Base-by-base conservation (phyloP, 2,329 filamentous ascomycete species). In the Periconia digitata region DNA sequence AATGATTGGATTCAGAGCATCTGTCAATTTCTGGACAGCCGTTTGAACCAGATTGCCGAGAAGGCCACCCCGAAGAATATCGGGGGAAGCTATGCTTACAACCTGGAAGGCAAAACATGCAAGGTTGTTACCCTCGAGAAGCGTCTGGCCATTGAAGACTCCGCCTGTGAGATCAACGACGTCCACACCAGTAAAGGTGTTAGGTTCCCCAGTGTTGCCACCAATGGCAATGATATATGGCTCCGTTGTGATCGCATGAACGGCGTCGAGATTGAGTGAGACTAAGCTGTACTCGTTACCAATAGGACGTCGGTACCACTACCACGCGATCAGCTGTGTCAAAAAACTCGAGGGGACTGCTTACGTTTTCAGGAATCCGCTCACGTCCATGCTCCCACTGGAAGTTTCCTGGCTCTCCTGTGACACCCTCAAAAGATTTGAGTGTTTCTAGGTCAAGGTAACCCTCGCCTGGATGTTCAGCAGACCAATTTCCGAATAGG, bases 101-200 rank as follows among this genome's bases (percentile, higher is more conserved):
- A 39, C 32, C 24, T 79, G 70, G 24, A 73, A 67, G 8, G 58
- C 69, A 49, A 76, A 75, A 51, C 77, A 80, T 15, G 72, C 43
- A 6, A 74, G 60, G 56, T 81, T 79, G 63, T 81, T 78, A 13
- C 74, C 76, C 46, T 80, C 50, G 1, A 74, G 56, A 0, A 80
- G 61, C 12, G 64, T 74, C 15, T 63, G 49, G 5, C 63, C 52
- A 53, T 77, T 79, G 51, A 75, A 72, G 1, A 79, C 60, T 20
- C 73, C 74, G 10, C 65, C 64, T 15, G 70, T 73, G 10, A 76
- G 47, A 39, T 73, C 56, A 8, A 38, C 47, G 4, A 72, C 51
- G 44, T 74, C 57, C 22, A 74, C 46, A 5, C 67, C 67, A 21
- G 61, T 59, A 53, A 72, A 72, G 17, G 64, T 60, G 54, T 71